Evolutionary conservation across 352 stramenopile genomes (phyloP), one percentile per base, ranked within the genome.

Genomic region (Globisporangium abappressorium): DNA sequence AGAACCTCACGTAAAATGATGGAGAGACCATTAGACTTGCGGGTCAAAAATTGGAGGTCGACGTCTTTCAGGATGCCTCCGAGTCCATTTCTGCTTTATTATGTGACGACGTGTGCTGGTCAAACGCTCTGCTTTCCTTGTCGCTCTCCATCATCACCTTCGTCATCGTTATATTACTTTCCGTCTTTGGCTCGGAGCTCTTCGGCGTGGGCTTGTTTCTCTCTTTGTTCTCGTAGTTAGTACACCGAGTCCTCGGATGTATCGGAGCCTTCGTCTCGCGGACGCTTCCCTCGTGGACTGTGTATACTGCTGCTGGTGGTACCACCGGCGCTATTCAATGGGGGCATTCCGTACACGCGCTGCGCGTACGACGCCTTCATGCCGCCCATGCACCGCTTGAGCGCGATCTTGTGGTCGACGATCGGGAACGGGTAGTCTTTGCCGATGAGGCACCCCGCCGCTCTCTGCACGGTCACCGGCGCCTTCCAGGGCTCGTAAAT

Each of bases 401-500:
- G 62, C 12, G 62, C 62, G 36, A 68, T 68, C 36, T 68, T 89
- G 70, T 96, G 88, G 66, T 99, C 97, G 8, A 99, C 92, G 56
- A 99, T 98, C 20, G 93, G 96, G 65, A 94, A 89, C 1, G 97
- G 97, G 68, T 99, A 99, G 74, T 98, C 80, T 57, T 92, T 91
- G 8, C 96, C 97, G 11, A 98, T 88, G 41, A 97, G 79, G 70
- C 92, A 98, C 95, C 53, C 81, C 66, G 73, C 75, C 12, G 78
- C 72, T 49, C 88, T 71, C 56, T 94, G 89, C 33, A 97, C 77
- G 15, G 65, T 72, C 9, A 77, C 53, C 92, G 97, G 95, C n/a
- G 97, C 95, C 64, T 97, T 98, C 97, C 97, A 99, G 2, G 96
- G 97, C 71, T 99, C 90, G 70, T 97, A 98, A 60, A 98, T 98